phyloP scores from a whole-genome alignment of 1,139 yeast species.

The Protomyces inundatus region DNA sequence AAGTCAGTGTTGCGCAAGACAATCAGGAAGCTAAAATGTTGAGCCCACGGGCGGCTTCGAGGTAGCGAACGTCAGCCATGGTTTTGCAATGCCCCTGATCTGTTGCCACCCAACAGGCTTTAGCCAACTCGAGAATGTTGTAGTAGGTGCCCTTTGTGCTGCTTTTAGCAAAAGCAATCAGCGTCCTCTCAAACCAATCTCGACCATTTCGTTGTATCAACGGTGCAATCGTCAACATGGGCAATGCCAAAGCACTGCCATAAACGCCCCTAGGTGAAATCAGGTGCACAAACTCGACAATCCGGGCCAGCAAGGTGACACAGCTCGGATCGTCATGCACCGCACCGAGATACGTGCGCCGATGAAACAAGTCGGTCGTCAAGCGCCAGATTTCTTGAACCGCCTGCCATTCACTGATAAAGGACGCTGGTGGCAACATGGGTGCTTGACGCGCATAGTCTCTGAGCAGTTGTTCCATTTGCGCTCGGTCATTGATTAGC shows the following conservation, averaged over 20 bases:
- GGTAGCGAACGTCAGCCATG: background rate
- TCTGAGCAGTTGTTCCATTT: background rate
- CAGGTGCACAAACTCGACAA: background rate
- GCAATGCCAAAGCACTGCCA: constrained; percentile 9
- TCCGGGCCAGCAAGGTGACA: background rate
- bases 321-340: background rate
- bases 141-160: background rate
- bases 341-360: background rate
- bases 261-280: background rate
- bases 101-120: background rate
- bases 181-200: background rate
- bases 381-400: constrained; percentile 6
- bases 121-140: constrained; percentile 1
- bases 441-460: background rate
- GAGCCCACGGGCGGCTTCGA: no score
- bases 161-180: background rate
- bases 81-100: constrained; percentile 3
- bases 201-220: background rate
- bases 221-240: constrained; percentile 6
- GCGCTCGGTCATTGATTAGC: background rate
- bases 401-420: background rate
- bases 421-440: background rate
- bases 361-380: constrained; percentile 1
- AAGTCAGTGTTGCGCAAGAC: no score
- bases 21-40: no score